phyloP scores from a whole-genome alignment of 306 rosid species.

The Fragaria nilgerrensis region DNA sequence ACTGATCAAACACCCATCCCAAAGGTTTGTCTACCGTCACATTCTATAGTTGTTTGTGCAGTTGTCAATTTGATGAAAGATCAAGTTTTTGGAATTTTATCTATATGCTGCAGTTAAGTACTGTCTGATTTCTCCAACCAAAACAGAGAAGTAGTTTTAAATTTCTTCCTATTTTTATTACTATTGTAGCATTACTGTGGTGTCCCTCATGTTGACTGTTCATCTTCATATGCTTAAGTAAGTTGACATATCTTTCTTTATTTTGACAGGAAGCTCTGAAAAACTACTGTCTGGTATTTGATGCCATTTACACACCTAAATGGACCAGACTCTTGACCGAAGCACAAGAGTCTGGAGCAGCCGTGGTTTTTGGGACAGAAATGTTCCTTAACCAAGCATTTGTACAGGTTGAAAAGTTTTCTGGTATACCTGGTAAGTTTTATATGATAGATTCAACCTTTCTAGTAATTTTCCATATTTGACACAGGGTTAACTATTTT shows the following conservation, averaged over 20 bases:
- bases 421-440: constrained; percentile 54
- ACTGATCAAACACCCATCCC: constrained; percentile 40
- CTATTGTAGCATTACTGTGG: background rate
- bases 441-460: background rate
- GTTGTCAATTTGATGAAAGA: background rate
- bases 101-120: background rate
- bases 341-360: constrained; percentile 57
- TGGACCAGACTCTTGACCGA: constrained; percentile 65
- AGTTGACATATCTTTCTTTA: background rate
- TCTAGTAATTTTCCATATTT: background rate
- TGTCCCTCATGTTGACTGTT: background rate
- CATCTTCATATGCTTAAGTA: background rate
- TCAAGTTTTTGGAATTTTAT: background rate
- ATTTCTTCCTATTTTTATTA: background rate
- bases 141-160: background rate
- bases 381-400: constrained; percentile 74
- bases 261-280: constrained; percentile 49
- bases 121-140: background rate
- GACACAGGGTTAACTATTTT: background rate
- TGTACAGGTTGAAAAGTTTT: constrained; percentile 56
- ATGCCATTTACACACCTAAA: constrained; percentile 66
- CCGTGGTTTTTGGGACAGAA: constrained; percentile 55
- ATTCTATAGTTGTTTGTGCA: background rate
- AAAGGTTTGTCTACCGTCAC: constrained; percentile 39
- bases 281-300: constrained; percentile 61